Evolutionary conservation across 2,329 filamentous ascomycete genomes (phyloP).

Genomic region (Microsporum ferrugineum): DNA sequence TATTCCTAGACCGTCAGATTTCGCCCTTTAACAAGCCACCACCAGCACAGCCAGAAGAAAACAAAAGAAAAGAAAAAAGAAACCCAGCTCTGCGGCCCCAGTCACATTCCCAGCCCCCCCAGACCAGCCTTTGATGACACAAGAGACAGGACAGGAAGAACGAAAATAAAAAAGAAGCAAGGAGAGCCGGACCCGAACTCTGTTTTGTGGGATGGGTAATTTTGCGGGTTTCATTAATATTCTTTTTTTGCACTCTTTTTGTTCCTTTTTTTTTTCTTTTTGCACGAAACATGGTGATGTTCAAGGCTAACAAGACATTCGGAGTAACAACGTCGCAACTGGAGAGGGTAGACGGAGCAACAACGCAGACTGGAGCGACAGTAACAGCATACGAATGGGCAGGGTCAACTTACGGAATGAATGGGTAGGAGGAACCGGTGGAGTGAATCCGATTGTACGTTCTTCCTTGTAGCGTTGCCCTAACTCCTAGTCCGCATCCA

Average conservation of each 20-base stretch:
- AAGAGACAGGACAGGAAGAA: neutral
- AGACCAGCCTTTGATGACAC: neutral
- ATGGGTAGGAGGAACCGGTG: neutral
- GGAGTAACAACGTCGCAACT: neutral
- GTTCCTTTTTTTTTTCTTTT: neutral
- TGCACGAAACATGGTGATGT: neutral
- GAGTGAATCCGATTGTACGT: neutral
- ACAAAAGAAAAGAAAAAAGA: neutral
- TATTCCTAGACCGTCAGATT: neutral
- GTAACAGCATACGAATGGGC: no score
- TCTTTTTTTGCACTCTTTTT: neutral
- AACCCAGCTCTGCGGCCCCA: neutral
- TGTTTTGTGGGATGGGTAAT: constrained; percentile 2
- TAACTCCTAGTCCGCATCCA: neutral
- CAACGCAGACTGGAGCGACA: neutral
- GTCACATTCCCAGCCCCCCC: neutral
- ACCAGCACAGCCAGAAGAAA: neutral
- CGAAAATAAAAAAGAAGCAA: neutral
- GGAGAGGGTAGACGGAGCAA: neutral
- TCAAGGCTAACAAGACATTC: neutral
- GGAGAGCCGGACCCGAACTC: neutral
- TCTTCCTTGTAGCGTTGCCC: neutral
- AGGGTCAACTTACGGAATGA: neutral
- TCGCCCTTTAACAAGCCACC: neutral
- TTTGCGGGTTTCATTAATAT: constrained; percentile 2